Evolutionary conservation across 2,329 filamentous ascomycete species (phyloP).

Genomic region (Macroventuria anomochaeta): DNA sequence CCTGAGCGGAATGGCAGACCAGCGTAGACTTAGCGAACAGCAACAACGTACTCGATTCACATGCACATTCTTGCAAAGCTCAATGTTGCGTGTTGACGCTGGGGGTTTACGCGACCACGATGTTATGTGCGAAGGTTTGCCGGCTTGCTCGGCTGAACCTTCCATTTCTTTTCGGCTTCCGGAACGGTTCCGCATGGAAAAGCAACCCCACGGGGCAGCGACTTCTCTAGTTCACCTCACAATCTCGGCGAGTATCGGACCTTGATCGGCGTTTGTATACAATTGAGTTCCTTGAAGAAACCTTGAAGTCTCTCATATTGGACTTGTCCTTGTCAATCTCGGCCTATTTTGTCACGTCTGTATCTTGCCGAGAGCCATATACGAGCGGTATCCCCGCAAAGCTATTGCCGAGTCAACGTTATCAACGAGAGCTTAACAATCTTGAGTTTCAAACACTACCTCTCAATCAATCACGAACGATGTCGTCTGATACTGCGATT

Average conservation of each 20-base stretch:
- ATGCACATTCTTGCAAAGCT: neutral
- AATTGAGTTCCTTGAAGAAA: neutral
- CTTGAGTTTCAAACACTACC: neutral
- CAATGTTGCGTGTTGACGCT: no score
- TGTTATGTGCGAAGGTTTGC: neutral
- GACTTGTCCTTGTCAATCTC: no score
- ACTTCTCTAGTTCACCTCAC: neutral
- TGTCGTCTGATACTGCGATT: conserved; percentile 8
- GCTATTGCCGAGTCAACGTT: conserved; percentile 3
- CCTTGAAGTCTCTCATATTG: no score
- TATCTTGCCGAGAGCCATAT: neutral
- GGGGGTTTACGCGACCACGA: neutral
- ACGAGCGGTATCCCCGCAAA: conserved; percentile 5
- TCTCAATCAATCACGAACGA: neutral
- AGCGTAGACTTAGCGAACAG: neutral
- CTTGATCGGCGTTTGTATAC: neutral
- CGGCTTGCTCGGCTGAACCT: neutral
- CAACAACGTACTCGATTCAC: no score
- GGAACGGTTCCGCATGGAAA: conserved; percentile 1
- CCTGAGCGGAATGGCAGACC: conserved; percentile 7
- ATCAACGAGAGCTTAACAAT: neutral
- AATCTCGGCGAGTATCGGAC: neutral
- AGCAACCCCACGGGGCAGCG: conserved; percentile 1
- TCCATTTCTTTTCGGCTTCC: neutral
- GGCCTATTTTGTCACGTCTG: neutral